Base-by-base conservation (phyloP, 805 yeast species). In the Candida fluviatilis region DNA sequence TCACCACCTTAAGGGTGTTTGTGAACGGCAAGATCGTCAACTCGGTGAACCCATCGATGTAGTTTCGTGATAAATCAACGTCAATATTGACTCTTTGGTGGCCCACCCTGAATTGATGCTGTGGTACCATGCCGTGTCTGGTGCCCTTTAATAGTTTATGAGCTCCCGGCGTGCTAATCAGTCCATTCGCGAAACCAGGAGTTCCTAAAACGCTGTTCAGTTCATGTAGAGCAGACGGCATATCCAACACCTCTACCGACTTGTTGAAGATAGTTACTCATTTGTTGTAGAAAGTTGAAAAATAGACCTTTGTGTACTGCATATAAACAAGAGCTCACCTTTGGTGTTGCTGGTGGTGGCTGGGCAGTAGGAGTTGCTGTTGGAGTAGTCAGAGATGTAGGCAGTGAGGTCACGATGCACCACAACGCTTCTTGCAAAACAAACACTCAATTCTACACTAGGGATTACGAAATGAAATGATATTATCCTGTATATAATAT, bases 61-160 rank as follows among this genome's bases (percentile, higher is more conserved):
- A 51, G 44, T 75, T 71, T 13, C 70, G 66, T n/a, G 79, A 73
- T 31, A 90, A 64, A 56, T 89, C 95, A 3, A 91, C 78, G 55
- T 90, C 95, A 14, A 91, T 62, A 18, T 76, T 73, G 11, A 91
- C 84, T 48, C 84, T 75, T 58, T 91, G 97, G 57, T 89, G 95
- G 4, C 91, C 89, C 16, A 91, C 75, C 50, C 75, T 80, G 57
- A 85, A 79, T n/a, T 58, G 55, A 44, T 76, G 82, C 8, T 60
- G 50, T 59, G 49, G 62, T 11, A 63, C 37, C 35, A 51, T 54
- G 18, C 43, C 40, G 33, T 42, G 41, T 37, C 48, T 54, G 5
- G 43, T 29, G 1, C 51, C 43, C 40, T 48, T 49, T 8, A 13
- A 26, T 5, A 14, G 18, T 23, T 33, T 33, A 13, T 5, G 29